Evolutionary conservation across 2,329 filamentous ascomycete genomes (phyloP), one percentile per base, ranked within the genome.

Genomic region (Neurospora sp.): DNA sequence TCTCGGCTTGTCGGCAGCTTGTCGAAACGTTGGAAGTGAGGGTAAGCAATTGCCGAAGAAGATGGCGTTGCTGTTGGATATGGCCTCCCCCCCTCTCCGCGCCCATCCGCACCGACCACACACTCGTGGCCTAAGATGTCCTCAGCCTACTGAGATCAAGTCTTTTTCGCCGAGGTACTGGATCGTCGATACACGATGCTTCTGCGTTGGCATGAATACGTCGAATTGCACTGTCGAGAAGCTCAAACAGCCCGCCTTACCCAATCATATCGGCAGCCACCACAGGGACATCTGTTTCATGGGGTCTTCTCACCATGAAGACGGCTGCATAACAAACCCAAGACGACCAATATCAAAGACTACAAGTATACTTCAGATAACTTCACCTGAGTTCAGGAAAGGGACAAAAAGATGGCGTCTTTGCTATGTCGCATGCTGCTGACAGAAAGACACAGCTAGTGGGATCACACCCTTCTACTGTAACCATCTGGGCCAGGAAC

Each of bases 1-100:
- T 36, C 68, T 71, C 72, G 73, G 71, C 68, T 71, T 52, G 67
- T 68, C 68, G 69, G 72, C 71, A 72, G 66, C 40, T 57, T 68
- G 57, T 41, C 39, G 46, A 33, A 46, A 41, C 40, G 23, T 33
- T 43, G n/a, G 36, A 11, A 19, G 67, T 67, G 36, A n/a, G 69
- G 39, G 66, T 70, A 66, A 46, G 67, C 73, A 74, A 75, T 75
- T 75, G 74, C 74, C 74, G 74, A 72, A 52, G 66, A 57, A 62
- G 15, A 62, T 62, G 52, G 52, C 28, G 52, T 62, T n/a, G 23
- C 28, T 62, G 52, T 36, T 62, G 52, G 52, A 62, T 62, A 62
- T 36, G 8, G 28, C 52, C 52, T 62, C 52, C 52, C 52, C 52
- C 36, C 52, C 28, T 36, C 52, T n/a, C 4, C 28, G 23, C 52